These are phyloP conservation scores for Pelargonium australe DNA, from an alignment of 441 rosid genomes.

Conservation along the genomic window DNA sequence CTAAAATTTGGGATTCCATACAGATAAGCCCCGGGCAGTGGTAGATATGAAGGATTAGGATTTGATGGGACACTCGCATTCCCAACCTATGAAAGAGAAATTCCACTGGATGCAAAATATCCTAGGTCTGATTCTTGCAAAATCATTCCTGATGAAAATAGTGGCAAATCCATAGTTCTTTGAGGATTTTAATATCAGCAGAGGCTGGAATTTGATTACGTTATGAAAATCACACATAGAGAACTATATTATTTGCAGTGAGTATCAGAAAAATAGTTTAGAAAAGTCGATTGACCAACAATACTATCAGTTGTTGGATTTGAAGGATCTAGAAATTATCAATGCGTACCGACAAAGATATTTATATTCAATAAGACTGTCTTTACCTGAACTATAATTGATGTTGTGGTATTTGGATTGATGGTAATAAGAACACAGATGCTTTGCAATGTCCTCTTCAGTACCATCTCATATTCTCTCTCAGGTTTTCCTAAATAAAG, in stretches of 20 bases:
- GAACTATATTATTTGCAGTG: background rate
- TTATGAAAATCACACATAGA: background rate
- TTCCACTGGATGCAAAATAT: background rate
- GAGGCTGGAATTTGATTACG: background rate
- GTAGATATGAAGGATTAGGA: background rate
- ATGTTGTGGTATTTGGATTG: slow-evolving; percentile 81
- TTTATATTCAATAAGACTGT: background rate
- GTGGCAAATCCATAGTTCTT: background rate
- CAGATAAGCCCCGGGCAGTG: background rate
- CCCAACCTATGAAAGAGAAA: background rate
- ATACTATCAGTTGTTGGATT: background rate
- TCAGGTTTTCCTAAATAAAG: slow-evolving; percentile 56
- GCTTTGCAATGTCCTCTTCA: slow-evolving; percentile 75
- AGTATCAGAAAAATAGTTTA: background rate
- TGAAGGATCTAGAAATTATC: background rate
- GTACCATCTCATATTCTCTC: slow-evolving; percentile 71
- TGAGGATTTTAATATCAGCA: background rate
- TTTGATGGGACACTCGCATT: background rate
- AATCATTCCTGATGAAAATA: background rate
- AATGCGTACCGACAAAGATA: background rate
- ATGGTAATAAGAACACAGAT: slow-evolving; percentile 66
- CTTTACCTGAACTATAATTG: slow-evolving; percentile 67
- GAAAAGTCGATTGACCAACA: background rate
- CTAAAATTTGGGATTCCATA: background rate
- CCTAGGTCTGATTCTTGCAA: background rate